phyloP scores from a whole-genome alignment of 352 stramenopile species.

The Bremia lactucae region DNA sequence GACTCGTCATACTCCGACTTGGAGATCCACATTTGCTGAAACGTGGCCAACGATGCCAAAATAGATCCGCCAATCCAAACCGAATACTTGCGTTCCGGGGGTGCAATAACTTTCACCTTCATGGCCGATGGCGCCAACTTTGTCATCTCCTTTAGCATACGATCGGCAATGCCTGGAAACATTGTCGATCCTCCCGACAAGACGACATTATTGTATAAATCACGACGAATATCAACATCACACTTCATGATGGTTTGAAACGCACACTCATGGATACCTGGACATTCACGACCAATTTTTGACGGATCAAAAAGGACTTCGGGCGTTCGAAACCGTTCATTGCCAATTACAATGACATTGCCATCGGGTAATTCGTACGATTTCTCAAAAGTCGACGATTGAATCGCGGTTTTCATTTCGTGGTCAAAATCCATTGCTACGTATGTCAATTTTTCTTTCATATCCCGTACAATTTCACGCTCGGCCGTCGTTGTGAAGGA shows the following conservation, averaged over 20 bases:
- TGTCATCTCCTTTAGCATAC: slow-evolving; percentile 91
- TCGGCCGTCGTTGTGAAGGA: slow-evolving; percentile 92
- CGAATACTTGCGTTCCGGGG: slow-evolving; percentile 90
- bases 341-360: slow-evolving; percentile 96
- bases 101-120: slow-evolving; percentile 94
- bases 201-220: slow-evolving; percentile 94
- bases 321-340: slow-evolving; percentile 90
- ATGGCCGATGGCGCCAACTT: slow-evolving; percentile 86
- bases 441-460: slow-evolving; percentile 97
- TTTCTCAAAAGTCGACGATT: slow-evolving; percentile 86
- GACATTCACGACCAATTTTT: slow-evolving; percentile 85
- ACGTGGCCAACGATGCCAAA: slow-evolving; percentile 93
- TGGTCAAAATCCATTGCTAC: slow-evolving; percentile 90
- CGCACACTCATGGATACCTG: slow-evolving; percentile 68
- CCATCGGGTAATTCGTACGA: slow-evolving; percentile 94
- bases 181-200: slow-evolving; percentile 94
- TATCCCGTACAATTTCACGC: slow-evolving; percentile 92
- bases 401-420: slow-evolving; percentile 88
- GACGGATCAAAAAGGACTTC: slow-evolving; percentile 94
- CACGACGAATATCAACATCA: slow-evolving; percentile 87
- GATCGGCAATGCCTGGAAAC: slow-evolving; percentile 90
- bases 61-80: slow-evolving; percentile 98
- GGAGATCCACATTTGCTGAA: slow-evolving; percentile 98
- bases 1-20: slow-evolving; percentile 97
- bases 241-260: slow-evolving; percentile 86